A percentile compares a stretch with the other conserved stretches of the same genome.
Conservation (phyloP, 2,329 filamentous ascomycete species). For the Ascochyta lentis region DNA sequence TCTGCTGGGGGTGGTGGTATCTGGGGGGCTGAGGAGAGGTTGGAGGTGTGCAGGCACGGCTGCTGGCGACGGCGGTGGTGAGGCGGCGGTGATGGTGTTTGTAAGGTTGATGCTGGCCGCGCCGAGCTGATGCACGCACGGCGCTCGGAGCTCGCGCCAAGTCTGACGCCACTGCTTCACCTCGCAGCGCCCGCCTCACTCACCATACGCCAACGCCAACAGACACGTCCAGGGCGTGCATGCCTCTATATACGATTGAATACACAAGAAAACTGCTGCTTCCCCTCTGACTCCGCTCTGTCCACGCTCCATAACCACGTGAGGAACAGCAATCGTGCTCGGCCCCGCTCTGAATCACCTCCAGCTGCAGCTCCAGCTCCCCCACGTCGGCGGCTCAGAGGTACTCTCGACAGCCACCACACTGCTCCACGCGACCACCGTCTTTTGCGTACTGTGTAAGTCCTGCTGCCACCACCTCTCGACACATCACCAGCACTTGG, state of each 20-base stretch:
- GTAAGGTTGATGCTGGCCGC: conserved; percentile 39
- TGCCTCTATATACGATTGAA: conserved; percentile 10
- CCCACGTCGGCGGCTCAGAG: conserved; percentile 11
- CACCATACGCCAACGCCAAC: conserved; percentile 31
- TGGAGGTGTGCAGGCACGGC: conserved; percentile 13
- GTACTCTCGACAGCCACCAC: conserved; percentile 5
- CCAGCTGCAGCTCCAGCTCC: conserved; percentile 20
- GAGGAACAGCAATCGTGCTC: conserved; percentile 12
- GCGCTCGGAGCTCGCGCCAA: conserved; percentile 30
- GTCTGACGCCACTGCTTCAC: conserved; percentile 35
- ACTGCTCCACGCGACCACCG: background rate
- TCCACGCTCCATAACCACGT: conserved; percentile 2
- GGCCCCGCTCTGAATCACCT: conserved; percentile 24
- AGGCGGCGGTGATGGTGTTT: conserved; percentile 34
- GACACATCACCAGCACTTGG: background rate
- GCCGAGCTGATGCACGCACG: conserved; percentile 28
- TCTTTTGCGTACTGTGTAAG: background rate
- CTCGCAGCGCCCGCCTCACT: conserved; percentile 33
- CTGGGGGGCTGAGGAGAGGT: background rate
- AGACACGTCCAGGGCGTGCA: conserved; percentile 43
- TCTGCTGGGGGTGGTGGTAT: background rate
- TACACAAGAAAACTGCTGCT: conserved; percentile 5
- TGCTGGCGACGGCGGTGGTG: conserved; percentile 24
- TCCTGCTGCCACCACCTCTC: too few species aligned
- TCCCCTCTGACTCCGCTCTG: background rate